Evolutionary conservation across 2,329 filamentous ascomycete species (phyloP).

Genomic region (Trichoderma harzianum): DNA sequence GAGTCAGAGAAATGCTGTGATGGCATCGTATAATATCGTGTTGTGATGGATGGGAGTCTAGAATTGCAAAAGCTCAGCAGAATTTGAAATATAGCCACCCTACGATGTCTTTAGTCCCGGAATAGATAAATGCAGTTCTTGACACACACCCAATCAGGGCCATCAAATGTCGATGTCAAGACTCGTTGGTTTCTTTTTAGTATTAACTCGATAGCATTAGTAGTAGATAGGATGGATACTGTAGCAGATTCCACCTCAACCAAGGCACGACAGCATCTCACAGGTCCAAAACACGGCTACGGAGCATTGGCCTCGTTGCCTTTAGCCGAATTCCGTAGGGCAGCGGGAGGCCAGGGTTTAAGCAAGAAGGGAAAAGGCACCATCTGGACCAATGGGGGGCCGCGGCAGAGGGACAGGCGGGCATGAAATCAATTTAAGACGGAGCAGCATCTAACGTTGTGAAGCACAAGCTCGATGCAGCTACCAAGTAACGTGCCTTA

Average conservation of each 20-base stretch:
- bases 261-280: not conserved
- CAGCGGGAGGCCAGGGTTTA: not conserved
- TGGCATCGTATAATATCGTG: not conserved
- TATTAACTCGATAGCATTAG: not conserved
- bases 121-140: not conserved
- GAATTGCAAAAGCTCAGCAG: not conserved
- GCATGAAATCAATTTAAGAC: not conserved
- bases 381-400: not conserved
- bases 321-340: conserved; percentile 9
- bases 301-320: not conserved
- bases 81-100: not conserved
- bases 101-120: not conserved
- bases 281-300: not conserved
- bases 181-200: not conserved
- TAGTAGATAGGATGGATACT: not conserved
- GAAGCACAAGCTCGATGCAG: not conserved
- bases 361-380: not conserved
- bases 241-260: not conserved
- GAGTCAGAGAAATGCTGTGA: not conserved
- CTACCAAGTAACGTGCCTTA: not conserved
- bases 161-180: not conserved
- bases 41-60: not conserved
- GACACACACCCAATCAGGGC: not conserved
- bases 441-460: not conserved
- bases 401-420: not conserved